Conservation (phyloP, 2,329 filamentous ascomycete species). For the Dryadomyces quercivorus region DNA sequence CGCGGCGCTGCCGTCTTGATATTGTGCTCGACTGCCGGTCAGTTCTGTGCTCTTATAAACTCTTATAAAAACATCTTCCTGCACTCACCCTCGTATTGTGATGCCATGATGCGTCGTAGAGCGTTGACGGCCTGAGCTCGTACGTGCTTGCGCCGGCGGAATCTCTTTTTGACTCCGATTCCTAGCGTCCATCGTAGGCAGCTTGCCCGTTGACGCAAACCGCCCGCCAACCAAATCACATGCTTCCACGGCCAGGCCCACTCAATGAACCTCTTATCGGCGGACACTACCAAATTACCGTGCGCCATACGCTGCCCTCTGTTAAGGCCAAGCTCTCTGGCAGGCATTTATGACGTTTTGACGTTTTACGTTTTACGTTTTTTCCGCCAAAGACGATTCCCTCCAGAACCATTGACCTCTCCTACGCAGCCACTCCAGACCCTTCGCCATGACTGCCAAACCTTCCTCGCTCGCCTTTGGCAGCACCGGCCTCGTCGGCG, state of each 20-base stretch:
- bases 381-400: no score
- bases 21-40: slow-evolving; percentile 47
- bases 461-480: slow-evolving; percentile 37
- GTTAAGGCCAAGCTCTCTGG: neutral
- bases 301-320: neutral
- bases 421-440: neutral
- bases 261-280: neutral
- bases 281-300: neutral
- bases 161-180: neutral
- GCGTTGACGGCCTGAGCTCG: neutral
- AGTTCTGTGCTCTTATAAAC: no score
- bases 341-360: no score
- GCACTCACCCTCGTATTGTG: slow-evolving; percentile 41
- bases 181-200: neutral
- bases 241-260: neutral
- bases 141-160: no score
- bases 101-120: slow-evolving; percentile 33
- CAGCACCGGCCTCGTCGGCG: slow-evolving; percentile 57
- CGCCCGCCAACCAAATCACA: neutral
- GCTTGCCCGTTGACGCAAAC: slow-evolving; percentile 3
- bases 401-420: no score
- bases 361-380: no score
- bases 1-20: slow-evolving; percentile 34
- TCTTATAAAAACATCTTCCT: neutral
- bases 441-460: neutral